Base-by-base conservation (phyloP, 345 rosid species). In the Euphorbia lathyris region DNA sequence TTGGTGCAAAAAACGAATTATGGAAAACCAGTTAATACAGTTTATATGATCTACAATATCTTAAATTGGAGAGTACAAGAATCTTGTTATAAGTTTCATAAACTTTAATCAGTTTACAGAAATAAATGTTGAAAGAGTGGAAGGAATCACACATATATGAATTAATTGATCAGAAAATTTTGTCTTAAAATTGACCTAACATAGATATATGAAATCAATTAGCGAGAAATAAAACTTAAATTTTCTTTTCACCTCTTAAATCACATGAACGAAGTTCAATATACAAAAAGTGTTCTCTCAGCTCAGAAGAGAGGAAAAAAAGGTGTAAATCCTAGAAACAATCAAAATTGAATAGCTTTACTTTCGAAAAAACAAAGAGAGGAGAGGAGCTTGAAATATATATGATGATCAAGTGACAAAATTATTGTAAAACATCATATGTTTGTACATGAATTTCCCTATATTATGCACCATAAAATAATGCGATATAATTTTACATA, bases 281-380 rank as follows among this genome's bases (percentile, higher is more conserved):
- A 58, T 36, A 67, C 10, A 27, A 71, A 69, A 63, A 48, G 42
- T 22, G 56, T 43, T 27, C 59, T 70, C 55, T 66, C 62, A 79
- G 57, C 65, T 72, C 60, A 66, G 40, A 71, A 74, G 19, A 51
- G 22, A 51, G 5, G 19, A 22, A n/a, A n/a, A 5, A 55, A 53
- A 69, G 70, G 72, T 34, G 7, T 30, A 20, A 65, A 48, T 43
- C 45, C 32, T 53, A 40, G 69, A 67, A 63, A 65, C 27, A 32
- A 20, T 14, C 53, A 23, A 65, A 72, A 51, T 51, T 16, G 55
- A 69, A 56, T 51, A 69, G 66, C 63, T 72, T 70, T 57, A 71
- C 63, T 71, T 71, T 55, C 29, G 58, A 72, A 67, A 63, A 51
- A 69, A 7, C 36, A 62, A 75, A 66, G 64, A 40, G 30, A 29